Conservation (phyloP, 139 green algal genomes). For the Chlorella sp. region DNA sequence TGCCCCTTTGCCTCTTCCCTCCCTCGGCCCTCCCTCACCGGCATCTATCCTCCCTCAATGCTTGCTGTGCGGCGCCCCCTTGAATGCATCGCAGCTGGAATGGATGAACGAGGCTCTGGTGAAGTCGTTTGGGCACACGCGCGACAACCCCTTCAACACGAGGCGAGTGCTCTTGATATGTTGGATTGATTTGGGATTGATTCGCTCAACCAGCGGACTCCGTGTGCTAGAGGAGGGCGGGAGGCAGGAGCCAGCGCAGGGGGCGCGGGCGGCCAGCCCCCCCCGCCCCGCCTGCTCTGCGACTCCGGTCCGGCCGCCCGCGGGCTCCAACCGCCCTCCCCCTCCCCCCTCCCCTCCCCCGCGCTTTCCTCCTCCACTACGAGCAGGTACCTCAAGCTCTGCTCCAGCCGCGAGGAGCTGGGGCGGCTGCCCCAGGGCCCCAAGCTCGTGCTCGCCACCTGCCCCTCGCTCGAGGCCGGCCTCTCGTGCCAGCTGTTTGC, state of each 20-base stretch:
- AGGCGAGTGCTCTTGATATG: slow-evolving; percentile 21
- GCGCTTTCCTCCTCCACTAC: slow-evolving; percentile 20
- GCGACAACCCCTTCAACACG: slow-evolving; percentile 70
- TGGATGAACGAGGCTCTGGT: slow-evolving; percentile 80
- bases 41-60: too few relatives aligned
- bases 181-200: neutral
- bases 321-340: too few relatives aligned
- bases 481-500: slow-evolving; percentile 68
- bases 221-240: neutral
- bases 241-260: too few relatives aligned
- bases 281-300: too few relatives aligned
- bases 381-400: slow-evolving; percentile 59
- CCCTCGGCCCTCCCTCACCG: too few relatives aligned
- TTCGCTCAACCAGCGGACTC: neutral
- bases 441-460: slow-evolving; percentile 85
- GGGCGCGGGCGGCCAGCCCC: too few relatives aligned
- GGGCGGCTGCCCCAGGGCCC: slow-evolving; percentile 48
- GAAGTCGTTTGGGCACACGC: slow-evolving; percentile 54
- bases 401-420: slow-evolving; percentile 55
- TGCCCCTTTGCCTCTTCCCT: too few relatives aligned
- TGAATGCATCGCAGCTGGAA: too few relatives aligned
- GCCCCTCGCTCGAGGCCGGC: slow-evolving; percentile 69
- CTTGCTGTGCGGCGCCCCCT: too few relatives aligned
- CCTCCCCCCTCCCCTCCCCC: neutral
- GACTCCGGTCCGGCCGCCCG: too few relatives aligned